A percentile compares a stretch with the other conserved stretches of the same genome.
These are phyloP conservation scores for Hyphopichia wangnamkhiaoensis DNA, from an alignment of 1,139 yeast genomes.

Conservation along the genomic window DNA sequence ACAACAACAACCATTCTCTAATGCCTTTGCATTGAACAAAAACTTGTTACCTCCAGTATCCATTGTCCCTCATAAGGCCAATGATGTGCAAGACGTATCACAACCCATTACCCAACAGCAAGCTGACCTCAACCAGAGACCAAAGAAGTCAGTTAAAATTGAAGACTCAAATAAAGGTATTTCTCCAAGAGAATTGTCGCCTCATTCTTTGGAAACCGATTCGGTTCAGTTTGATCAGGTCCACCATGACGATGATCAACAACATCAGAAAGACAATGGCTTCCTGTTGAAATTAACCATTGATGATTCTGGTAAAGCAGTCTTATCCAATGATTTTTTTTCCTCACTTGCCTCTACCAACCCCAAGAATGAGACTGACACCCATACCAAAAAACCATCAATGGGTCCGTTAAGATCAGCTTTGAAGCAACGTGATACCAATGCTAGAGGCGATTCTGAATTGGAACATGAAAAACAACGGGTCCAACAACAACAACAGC, in stretches of 20 bases:
- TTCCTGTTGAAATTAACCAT: constrained; percentile 39
- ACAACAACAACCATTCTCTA: background rate
- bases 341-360: background rate
- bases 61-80: constrained; percentile 7
- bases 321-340: constrained; percentile 30
- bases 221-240: no score
- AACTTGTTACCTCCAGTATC: constrained; percentile 39
- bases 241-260: no score
- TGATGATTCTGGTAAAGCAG: constrained; percentile 50
- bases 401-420: constrained; percentile 1
- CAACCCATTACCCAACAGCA: no score
- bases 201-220: background rate
- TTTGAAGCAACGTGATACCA: no score
- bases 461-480: no score
- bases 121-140: background rate
- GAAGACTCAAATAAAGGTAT: background rate
- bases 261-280: constrained; percentile 15
- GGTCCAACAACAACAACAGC: no score
- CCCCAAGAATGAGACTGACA: background rate
- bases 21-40: constrained; percentile 8
- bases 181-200: background rate
- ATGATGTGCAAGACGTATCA: no score
- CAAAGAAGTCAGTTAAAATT: background rate
- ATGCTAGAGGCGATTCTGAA: no score
- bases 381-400: background rate